Base-by-base conservation (phyloP, 2,329 filamentous ascomycete species). In the Colletotrichum tofieldiae region DNA sequence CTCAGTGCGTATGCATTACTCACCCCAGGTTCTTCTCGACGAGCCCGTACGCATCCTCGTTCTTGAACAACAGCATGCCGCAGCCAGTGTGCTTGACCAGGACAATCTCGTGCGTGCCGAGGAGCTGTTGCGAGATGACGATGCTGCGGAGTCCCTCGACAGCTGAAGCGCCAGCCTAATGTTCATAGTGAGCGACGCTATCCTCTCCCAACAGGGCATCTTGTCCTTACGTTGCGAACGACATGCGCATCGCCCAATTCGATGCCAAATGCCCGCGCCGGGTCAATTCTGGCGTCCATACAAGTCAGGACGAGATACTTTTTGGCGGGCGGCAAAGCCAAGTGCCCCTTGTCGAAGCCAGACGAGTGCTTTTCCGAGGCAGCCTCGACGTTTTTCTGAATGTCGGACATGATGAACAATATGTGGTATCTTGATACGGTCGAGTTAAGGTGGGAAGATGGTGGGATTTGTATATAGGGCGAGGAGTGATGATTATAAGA, bases 241-340 rank as follows among this genome's bases (percentile, higher is more conserved):
- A 95, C 89, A 81, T 96, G 93, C 0, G 93, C 94, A 75, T 95
- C 93, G 51, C 94, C 93, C 23, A 94, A 87, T 26, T 87, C 83
- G 69, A 95, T 92, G 11, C 91, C 92, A 65, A 94, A 92, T 1
- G 92, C 92, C 16, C 88, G 84, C 3, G 90, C 87, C 0, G 93
- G 90, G 76, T 96, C 87, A 76, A 91, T 84, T 63, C 93, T 90
- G 6, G 94, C 92, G 78, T 96, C 93, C 93, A 96, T 96, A 82
- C 94, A 96, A 0, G 93, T 93, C 55, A 96, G 87, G 37, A 81
- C 75, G 6, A 77, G 84, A 77, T 93, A 93, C 76, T 92, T 89
- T 82, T 92, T 93, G 12, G 89, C 89, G 0, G 93, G 93, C 0
- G 93, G 92, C 1, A 94, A 86, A 0, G 89, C 86, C 5, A 95